Conservation (phyloP, 306 rosid species). For the Purshia tridentata region DNA sequence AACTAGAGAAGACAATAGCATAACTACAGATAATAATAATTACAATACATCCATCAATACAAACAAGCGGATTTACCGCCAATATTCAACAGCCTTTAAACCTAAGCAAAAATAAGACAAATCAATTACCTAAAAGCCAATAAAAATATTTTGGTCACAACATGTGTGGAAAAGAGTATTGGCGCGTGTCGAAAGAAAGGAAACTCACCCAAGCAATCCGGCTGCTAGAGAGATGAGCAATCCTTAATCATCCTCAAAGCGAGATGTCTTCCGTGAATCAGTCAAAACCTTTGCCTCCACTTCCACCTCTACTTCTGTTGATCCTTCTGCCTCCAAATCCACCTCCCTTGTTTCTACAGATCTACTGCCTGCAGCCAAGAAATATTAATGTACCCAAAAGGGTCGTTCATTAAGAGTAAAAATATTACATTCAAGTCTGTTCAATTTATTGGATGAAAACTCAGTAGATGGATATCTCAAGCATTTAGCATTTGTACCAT, state of each 20-base stretch:
- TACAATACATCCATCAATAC: conserved; percentile 5
- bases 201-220: conserved; percentile 52
- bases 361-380: conserved; percentile 26
- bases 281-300: conserved; percentile 51
- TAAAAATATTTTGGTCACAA: background rate
- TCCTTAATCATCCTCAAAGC: conserved; percentile 57
- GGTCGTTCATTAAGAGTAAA: background rate
- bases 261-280: conserved; percentile 29
- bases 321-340: conserved; percentile 36
- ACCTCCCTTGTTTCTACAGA: conserved; percentile 19
- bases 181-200: conserved; percentile 12
- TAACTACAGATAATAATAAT: background rate
- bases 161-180: background rate
- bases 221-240: conserved; percentile 30
- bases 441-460: background rate
- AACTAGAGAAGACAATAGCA: background rate
- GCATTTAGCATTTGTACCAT: background rate
- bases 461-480: background rate
- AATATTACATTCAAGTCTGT: background rate
- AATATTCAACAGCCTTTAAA: background rate
- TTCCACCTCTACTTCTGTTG: conserved; percentile 45
- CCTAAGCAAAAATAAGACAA: background rate
- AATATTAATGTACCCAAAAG: background rate
- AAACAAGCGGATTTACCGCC: background rate
- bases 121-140: background rate